Base-by-base conservation (phyloP, 495 filamentous ascomycete genomes). In the Podospora pseudopauciseta region DNA sequence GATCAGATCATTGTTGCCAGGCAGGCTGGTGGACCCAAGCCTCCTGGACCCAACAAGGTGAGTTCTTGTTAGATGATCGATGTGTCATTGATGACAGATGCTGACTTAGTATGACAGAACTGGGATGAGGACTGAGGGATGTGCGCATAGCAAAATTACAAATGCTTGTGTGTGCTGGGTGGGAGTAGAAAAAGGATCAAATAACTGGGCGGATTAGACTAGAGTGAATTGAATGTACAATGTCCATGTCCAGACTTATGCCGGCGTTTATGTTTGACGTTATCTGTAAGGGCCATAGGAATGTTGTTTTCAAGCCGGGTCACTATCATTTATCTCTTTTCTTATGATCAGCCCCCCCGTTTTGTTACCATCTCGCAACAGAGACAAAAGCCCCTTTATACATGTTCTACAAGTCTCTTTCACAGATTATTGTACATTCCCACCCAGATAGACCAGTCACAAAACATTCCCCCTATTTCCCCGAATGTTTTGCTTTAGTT, bases 1-100 rank as follows among this genome's bases (percentile, higher is more conserved):
- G 96, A 99, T 81, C 96, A 99, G 82, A 98, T 99, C 73, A 99
- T 99, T 75, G 96, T 99, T 60, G 93, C 96, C 63, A 89, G 94
- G 79, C 94, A 97, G 81, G 96, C 96, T 27, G 96, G 96, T 75
- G 96, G 96, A 49, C 96, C 96, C 34, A 99, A 99, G 83, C 92
- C 93, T 34, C 95, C 96, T 15, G 92, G 91, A 19, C 93, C 92
- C 60, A 97, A 97, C 83, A 87, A 93, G 28, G 78, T 80, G 67
- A 72, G 78, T 76, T 30, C 49, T 23, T 44, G 13, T 5, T 5
- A 28, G 56, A 55, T 49, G 7, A 2, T 60, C 23, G 5, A n/a
- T 59, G 30, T 19, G 26, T 53, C 20, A 15, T 19, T 34, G 0
- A 3, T 5, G 49, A 16, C 53, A 5, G n/a, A 68, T 64, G 28